A percentile compares a stretch with the other conserved stretches of the same genome.
Conservation (phyloP, 176 grass and related monocot species). For the Lolium multiflorum region DNA sequence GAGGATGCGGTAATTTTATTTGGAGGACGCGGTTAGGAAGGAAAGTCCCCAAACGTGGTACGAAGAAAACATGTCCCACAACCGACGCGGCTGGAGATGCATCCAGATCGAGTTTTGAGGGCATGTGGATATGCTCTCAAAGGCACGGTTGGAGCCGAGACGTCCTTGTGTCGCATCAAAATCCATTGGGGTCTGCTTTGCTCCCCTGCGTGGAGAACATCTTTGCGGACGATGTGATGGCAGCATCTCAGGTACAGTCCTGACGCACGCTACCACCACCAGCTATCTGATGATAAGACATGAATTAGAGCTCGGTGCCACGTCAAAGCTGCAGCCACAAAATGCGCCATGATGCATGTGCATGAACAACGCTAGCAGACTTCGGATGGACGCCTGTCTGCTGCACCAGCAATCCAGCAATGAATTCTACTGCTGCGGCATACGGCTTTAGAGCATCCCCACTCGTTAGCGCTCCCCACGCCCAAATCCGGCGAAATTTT, state of each 20-base stretch:
- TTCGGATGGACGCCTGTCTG: slow-evolving; percentile 7
- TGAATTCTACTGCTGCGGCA: background rate
- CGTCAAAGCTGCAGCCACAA: background rate
- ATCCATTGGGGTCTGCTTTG: background rate
- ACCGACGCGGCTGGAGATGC: too few relatives aligned
- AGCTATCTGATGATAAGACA: background rate
- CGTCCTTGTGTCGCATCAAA: background rate
- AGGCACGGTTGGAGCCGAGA: too few relatives aligned
- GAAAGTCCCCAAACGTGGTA: too few relatives aligned
- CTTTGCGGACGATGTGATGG: background rate
- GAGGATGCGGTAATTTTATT: too few relatives aligned
- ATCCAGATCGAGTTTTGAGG: too few relatives aligned
- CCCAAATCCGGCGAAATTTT: too few relatives aligned
- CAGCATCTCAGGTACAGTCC: background rate
- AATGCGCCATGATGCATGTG: background rate
- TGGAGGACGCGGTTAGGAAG: too few relatives aligned
- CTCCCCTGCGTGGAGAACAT: background rate
- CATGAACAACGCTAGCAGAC: background rate
- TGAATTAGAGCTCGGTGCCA: background rate
- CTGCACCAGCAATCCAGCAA: background rate
- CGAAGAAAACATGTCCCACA: too few relatives aligned
- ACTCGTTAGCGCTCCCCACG: too few relatives aligned
- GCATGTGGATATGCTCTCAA: too few relatives aligned
- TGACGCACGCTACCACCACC: background rate
- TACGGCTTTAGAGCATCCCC: background rate